phyloP scores from a whole-genome alignment of 179 eudicot genomes.

The Pouteria campechiana region DNA sequence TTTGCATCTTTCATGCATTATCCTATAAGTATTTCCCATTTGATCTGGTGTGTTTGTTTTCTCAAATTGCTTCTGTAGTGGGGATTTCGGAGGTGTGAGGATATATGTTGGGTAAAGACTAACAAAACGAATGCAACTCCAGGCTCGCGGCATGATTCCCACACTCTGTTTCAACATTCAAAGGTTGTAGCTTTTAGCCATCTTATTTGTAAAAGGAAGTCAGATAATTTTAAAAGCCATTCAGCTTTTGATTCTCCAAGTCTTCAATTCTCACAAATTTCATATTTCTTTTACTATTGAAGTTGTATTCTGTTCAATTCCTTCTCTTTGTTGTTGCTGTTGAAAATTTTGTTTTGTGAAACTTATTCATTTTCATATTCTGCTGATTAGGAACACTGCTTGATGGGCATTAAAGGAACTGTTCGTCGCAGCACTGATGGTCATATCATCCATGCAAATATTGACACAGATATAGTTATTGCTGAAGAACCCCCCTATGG shows the following conservation, averaged over 20 bases:
- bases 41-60: not conserved
- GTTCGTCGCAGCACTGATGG: slow-evolving; percentile 98
- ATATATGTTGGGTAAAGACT: slow-evolving; percentile 98
- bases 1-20: too few relatives aligned
- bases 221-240: too few relatives aligned
- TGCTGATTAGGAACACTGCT: slow-evolving; percentile 83
- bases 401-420: slow-evolving; percentile 98
- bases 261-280: too few relatives aligned
- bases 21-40: too few relatives aligned
- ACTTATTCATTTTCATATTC: too few relatives aligned
- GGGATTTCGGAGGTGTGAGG: slow-evolving; percentile 99
- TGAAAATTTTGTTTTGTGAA: too few relatives aligned
- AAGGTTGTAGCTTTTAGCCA: slow-evolving; percentile 45
- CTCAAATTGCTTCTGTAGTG: slow-evolving; percentile 33
- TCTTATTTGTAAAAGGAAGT: slow-evolving; percentile 1
- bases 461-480: slow-evolving; percentile 92
- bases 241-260: too few relatives aligned
- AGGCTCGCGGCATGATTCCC: slow-evolving; percentile 89
- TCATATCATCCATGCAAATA: slow-evolving; percentile 95
- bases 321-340: too few relatives aligned
- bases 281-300: not conserved
- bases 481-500: slow-evolving; percentile 99
- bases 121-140: slow-evolving; percentile 80
- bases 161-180: slow-evolving; percentile 84
- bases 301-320: too few relatives aligned